Base-by-base conservation (phyloP, 139 green algal genomes). In the Chlamydomonas sphaeroides region DNA sequence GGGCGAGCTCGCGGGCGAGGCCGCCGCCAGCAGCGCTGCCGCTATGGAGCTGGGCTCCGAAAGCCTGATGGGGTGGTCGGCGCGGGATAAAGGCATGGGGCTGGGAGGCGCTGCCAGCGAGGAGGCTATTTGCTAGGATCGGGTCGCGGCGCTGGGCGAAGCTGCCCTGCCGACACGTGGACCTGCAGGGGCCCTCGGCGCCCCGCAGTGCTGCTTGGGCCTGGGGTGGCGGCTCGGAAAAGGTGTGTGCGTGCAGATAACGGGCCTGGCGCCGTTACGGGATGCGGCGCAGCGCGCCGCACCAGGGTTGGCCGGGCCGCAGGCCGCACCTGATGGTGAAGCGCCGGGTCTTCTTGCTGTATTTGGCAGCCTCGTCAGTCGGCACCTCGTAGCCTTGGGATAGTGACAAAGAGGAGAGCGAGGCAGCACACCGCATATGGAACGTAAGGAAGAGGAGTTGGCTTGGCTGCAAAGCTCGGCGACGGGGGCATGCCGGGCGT, bases 321-420 rank as follows among this genome's bases (percentile, higher is more conserved):
- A n/a, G 45, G 10, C 51, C 76, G 5, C 10, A 85, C 80, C 69
- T 75, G 4, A 85, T 66, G 5, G 69, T 51, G 57, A 61, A 80
- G 15, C 69, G 61, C 23, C 48, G 59, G 7, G 80, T 57, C 49
- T 85, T 85, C 33, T 68, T 80, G 80, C 42, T 85, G 42, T 57
- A 85, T 61, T 71, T 80, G 20, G 35, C 69, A 11, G 42, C 39
- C 28, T 70, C 59, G 7, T 80, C 35, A 28, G 15, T 5, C 3
- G 3, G 23, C 59, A 79, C 5, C 65, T 38, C 33, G 21, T 45
- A 65, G 33, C 30, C 28, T 49, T 14, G 18, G 26, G 39, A n/a
- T n/a, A n/a, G n/a, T n/a, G 35, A 14, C 5, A 48, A 20, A 38
- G 14, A 21, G 17, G n/a, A 68, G 45, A 61, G 18, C 20, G 49